Base-by-base conservation (phyloP, 176 grass and related monocot species). In the Triticum dicoccoides region DNA sequence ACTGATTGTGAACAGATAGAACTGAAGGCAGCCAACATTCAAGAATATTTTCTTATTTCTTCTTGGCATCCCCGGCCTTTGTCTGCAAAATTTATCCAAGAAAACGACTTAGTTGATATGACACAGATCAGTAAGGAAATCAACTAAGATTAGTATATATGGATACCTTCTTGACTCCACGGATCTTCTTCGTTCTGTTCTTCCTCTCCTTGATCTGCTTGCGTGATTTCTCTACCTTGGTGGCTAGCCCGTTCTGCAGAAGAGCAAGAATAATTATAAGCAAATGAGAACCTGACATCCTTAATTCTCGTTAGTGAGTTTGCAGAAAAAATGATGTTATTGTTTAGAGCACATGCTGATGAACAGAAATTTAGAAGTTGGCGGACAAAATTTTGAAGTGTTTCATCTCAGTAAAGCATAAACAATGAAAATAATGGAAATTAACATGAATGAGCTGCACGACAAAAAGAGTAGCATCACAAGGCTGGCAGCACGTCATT, bases 181-280 rank as follows among this genome's bases (percentile, higher is more conserved):
- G 96, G 61, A 95, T 89, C 69, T 98, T 98, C 89, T 89, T 98
- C 2, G 96, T 86, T 80, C 96, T 95, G 84, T 98, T 98, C 88
- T 95, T 98, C 89, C 93, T 86, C 86, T 98, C 96, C 88, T 98
- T 98, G 84, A 98, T 95, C 75, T 98, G 93, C 75, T 98, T 98
- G 63, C 96, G 91, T 4, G 93, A 98, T 72, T 93, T 98, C 67
- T 98, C 96, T 29, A 98, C 88, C 93, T 98, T 98, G 5, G 96
- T 98, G n/a, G 96, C 96, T 63, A 98, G 89, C 11, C 96, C 96
- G 9, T 98, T 98, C 93, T 98, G 80, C 2, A 2, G 61, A 76
- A 58, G 18, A 45, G 5, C 9, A 65, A 39, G 1, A 83, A 47
- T 21, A n/a, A 59, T 20, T 27, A 82, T 39, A 34, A 79, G 20